A percentile compares a stretch with the other conserved stretches of the same genome.
phyloP scores from a whole-genome alignment of 2,329 filamentous ascomycete genomes.

The Trichothecium sympodiale region DNA sequence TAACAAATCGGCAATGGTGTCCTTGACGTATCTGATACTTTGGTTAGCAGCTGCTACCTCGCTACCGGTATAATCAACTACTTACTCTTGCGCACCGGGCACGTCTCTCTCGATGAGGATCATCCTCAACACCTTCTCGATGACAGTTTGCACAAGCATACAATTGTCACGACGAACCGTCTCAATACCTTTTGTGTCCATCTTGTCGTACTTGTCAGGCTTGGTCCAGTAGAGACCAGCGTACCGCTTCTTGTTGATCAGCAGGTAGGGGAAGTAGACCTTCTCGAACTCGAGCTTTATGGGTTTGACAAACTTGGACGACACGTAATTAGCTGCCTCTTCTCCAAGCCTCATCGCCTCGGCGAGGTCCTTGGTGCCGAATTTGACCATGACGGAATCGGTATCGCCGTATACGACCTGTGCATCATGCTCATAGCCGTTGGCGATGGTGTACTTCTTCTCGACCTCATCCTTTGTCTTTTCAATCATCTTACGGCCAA shows the following conservation, averaged over 20 bases:
- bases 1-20: constrained; percentile 85
- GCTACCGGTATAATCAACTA: constrained; percentile 12
- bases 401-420: constrained; percentile 98
- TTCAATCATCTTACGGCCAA: constrained; percentile 98
- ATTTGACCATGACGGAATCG: constrained; percentile 99
- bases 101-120: constrained; percentile 90
- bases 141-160: constrained; percentile 87
- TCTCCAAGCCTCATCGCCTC: constrained; percentile 94
- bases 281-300: constrained; percentile 99
- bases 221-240: constrained; percentile 97
- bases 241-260: constrained; percentile 99
- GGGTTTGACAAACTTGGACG: constrained; percentile 84
- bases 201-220: constrained; percentile 92
- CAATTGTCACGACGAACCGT: constrained; percentile 97
- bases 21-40: constrained; percentile 72
- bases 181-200: constrained; percentile 99
- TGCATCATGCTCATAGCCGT: constrained; percentile 89
- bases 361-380: constrained; percentile 75
- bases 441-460: constrained; percentile 76
- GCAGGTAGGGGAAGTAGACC: constrained; percentile 92
- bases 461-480: constrained; percentile 96
- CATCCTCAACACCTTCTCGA: constrained; percentile 92
- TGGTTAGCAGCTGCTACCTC: constrained; percentile 25
- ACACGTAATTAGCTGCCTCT: constrained; percentile 81
- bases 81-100: constrained; percentile 84